These are phyloP conservation scores for Blastomyces gilchristii DNA, from an alignment of 2,329 filamentous ascomycete species.

Conservation along the genomic window DNA sequence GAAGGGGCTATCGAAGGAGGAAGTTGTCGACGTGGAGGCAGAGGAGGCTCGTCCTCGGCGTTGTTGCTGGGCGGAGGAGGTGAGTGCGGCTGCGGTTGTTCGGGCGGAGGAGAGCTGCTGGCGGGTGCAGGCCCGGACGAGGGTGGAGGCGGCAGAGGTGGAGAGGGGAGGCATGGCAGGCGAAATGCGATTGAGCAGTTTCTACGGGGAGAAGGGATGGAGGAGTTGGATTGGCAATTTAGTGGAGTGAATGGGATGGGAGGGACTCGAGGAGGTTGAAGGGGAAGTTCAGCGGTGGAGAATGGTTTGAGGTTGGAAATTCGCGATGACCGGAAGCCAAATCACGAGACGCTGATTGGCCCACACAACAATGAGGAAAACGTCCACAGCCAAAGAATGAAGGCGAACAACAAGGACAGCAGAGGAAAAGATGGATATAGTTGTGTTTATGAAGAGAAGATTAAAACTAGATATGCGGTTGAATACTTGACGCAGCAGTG, in stretches of 20 bases:
- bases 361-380: conserved; percentile 8
- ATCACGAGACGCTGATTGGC: conserved; percentile 35
- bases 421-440: background rate
- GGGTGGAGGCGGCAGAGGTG: conserved; percentile 53
- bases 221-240: conserved; percentile 11
- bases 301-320: conserved; percentile 28
- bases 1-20: conserved; percentile 48
- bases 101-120: conserved; percentile 37
- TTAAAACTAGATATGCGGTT: background rate
- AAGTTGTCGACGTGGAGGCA: conserved; percentile 17
- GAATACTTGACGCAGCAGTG: background rate
- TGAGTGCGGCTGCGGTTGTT: conserved; percentile 26
- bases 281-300: conserved; percentile 24
- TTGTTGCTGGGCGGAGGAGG: conserved; percentile 27
- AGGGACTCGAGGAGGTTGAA: conserved; percentile 18
- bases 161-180: conserved; percentile 57
- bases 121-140: conserved; percentile 51
- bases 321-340: conserved; percentile 32
- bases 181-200: background rate
- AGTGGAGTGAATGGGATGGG: conserved; percentile 11
- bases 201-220: conserved; percentile 13
- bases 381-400: background rate
- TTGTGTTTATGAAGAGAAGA: background rate
- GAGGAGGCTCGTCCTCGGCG: conserved; percentile 23
- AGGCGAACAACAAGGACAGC: background rate